Conservation (phyloP, 345 rosid species). For the Atalantia buxifolia region DNA sequence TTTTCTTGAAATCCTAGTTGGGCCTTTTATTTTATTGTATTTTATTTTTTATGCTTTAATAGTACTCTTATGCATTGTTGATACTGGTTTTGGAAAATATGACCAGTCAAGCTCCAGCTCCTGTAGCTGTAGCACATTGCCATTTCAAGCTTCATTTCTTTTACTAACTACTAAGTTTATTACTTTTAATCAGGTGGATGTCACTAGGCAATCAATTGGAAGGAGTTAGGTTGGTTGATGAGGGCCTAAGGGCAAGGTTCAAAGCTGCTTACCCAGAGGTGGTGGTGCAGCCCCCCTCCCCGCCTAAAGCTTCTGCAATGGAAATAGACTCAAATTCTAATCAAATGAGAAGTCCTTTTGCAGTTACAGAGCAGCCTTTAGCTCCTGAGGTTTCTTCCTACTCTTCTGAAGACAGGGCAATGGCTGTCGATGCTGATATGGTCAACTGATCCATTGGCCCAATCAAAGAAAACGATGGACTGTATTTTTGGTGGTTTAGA, state of each 20-base stretch:
- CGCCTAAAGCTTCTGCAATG: constrained; percentile 77
- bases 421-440: constrained; percentile 46
- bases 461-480: background rate
- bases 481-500: background rate
- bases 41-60: background rate
- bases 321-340: constrained; percentile 52
- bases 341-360: constrained; percentile 48
- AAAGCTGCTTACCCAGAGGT: constrained; percentile 92
- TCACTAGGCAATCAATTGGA: constrained; percentile 91
- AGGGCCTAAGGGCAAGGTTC: constrained; percentile 88
- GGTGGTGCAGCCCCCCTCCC: constrained; percentile 82
- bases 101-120: background rate
- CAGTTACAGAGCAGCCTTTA: constrained; percentile 25
- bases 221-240: constrained; percentile 86
- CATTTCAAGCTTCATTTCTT: background rate
- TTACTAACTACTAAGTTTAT: background rate
- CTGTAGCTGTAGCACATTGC: background rate
- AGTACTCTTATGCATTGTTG: background rate
- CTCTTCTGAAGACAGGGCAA: constrained; percentile 38
- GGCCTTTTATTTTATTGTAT: background rate
- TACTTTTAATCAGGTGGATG: constrained; percentile 61
- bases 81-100: background rate
- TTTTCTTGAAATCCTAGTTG: constrained; percentile 1
- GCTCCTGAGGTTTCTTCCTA: constrained; percentile 33
- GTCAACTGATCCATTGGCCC: constrained; percentile 18